Evolutionary conservation across 148 eudicot genomes (phyloP), one percentile per base, ranked within the genome.

Genomic region (Pouteria glomerata): DNA sequence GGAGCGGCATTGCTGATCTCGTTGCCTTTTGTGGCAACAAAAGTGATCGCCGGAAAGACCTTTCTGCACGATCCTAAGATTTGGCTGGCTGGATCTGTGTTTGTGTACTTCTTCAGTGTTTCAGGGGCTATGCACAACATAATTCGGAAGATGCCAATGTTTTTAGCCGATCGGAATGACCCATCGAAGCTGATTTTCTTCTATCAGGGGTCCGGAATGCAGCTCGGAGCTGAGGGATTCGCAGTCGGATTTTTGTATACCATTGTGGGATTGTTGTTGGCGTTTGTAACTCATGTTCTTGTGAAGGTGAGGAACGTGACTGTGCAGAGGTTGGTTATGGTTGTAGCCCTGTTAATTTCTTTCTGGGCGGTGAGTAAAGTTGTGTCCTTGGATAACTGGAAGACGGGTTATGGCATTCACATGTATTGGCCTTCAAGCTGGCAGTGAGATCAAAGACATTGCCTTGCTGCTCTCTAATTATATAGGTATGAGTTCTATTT

Each of bases 131-230:
- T 91, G 99, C 87, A 85, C 33, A 95, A 88, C 7, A 88, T 95
- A 0, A 95, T 95, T 64, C 69, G 99, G 60, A 85, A 88, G 45
- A 90, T 90, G 93, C 99, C 99, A 0, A 82, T 95, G 96, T 90
- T 95, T 75, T 58, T 95, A 29, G 18, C 76, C 0, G 97, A 95
- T 47, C 80, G 94, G 66, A 70, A 90, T 3, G 96, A 95, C 60
- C 97, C 99, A 0, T 30, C 66, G 10, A 82, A 85, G 85, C 26
- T 88, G 74, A 81, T 91, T 52, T 91, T 82, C 77, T 95, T 92
- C 63, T 95, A 89, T 71, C 96, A 90, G 52, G 99, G 97, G 2
- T 82, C 89, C 0, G 98, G 97, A 50, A 94, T 94, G 97, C 99
- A 95, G 66, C 78, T 95, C 51, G 99, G 99, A 1, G 96, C 97